Evolutionary conservation across 768 basidiomycete genomes (phyloP).

Genomic region (Suillus hirtellus): DNA sequence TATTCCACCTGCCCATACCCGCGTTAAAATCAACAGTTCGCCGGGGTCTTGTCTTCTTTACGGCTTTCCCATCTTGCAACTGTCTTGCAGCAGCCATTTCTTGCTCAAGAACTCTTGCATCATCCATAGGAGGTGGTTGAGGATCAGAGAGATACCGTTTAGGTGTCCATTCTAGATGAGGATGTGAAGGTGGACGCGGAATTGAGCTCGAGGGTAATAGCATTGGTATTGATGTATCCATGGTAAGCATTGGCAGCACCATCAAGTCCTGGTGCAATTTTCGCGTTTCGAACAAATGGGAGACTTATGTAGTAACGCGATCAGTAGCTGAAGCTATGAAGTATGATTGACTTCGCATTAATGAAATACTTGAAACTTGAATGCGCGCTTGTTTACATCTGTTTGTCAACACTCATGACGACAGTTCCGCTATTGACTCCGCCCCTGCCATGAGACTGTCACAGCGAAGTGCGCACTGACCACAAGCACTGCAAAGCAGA

Average conservation of each 20-base stretch:
- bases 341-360: background rate
- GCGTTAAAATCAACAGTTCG: conserved; percentile 96
- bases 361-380: background rate
- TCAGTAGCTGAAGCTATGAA: background rate
- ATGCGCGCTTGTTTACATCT: conserved; percentile 15
- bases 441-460: conserved; percentile 1
- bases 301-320: background rate
- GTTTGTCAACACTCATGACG: conserved; percentile 23
- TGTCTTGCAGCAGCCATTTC: conserved; percentile 76
- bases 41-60: conserved; percentile 90
- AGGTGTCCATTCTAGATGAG: conserved; percentile 75
- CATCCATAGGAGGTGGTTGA: conserved; percentile 81
- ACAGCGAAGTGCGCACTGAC: conserved; percentile 20
- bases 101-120: conserved; percentile 71
- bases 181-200: conserved; percentile 35
- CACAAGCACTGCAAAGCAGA: conserved; percentile 27
- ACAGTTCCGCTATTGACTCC: background rate
- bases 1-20: conserved; percentile 78
- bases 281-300: background rate
- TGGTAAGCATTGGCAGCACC: conserved; percentile 7
- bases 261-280: background rate
- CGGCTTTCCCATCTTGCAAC: conserved; percentile 74
- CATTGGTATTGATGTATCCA: conserved; percentile 43
- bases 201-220: conserved; percentile 51
- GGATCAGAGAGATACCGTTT: conserved; percentile 61